These are phyloP conservation scores for Coniochaeta pulveracea DNA, from an alignment of 2,329 filamentous ascomycete species.

Conservation along the genomic window DNA sequence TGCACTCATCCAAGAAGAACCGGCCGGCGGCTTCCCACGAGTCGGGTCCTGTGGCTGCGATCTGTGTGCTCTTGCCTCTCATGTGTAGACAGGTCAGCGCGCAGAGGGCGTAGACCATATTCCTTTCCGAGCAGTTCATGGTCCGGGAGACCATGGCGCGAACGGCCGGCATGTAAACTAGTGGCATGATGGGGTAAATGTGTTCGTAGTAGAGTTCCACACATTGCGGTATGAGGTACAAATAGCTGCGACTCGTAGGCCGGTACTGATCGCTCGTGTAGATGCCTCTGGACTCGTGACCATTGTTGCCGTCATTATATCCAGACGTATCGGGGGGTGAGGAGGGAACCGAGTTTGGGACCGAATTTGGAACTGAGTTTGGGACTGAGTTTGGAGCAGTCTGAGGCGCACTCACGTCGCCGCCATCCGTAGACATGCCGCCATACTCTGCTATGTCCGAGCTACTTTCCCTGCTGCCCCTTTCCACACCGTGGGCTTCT, in stretches of 20 bases:
- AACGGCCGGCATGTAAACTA: slow-evolving; percentile 45
- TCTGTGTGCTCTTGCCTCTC: slow-evolving; percentile 29
- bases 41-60: slow-evolving; percentile 23
- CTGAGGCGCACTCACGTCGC: slow-evolving; percentile 4
- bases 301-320: slow-evolving; percentile 16
- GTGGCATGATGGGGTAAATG: slow-evolving; percentile 53
- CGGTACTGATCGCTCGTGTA: slow-evolving; percentile 30
- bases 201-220: slow-evolving; percentile 51
- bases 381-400: slow-evolving; percentile 9
- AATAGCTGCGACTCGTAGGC: slow-evolving; percentile 28
- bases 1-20: slow-evolving; percentile 45
- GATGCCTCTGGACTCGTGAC: slow-evolving; percentile 23
- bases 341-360: slow-evolving; percentile 12
- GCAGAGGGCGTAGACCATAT: slow-evolving; percentile 44
- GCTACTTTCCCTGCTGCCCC: slow-evolving; percentile 28
- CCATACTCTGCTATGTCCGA: slow-evolving; percentile 16
- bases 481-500: slow-evolving; percentile 27
- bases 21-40: slow-evolving; percentile 39
- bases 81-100: slow-evolving; percentile 40
- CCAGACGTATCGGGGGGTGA: background rate
- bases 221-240: slow-evolving; percentile 38
- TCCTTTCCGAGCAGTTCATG: slow-evolving; percentile 26
- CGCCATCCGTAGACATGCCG: slow-evolving; percentile 6
- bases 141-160: slow-evolving; percentile 33
- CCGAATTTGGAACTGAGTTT: slow-evolving; percentile 6